Base-by-base conservation (phyloP, 2,329 filamentous ascomycete genomes). In the Xylogone sp. region DNA sequence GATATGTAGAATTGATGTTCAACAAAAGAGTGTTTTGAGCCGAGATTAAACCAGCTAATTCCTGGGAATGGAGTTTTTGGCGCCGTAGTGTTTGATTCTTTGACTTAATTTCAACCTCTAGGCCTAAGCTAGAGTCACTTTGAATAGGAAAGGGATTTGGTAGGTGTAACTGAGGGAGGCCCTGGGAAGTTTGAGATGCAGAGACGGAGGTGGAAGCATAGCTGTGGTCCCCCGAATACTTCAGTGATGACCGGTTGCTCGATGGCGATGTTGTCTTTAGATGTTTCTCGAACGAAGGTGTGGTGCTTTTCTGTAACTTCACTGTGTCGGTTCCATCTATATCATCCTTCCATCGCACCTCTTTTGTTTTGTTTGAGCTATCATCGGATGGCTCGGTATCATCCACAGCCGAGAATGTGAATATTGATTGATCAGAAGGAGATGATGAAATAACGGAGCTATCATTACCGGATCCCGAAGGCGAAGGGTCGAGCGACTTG, bases 341-440 rank as follows among this genome's bases (percentile, higher is more conserved):
- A 24, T 62, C 45, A 27, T 61, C 58, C 39, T 57, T 53, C 60
- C 57, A 60, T 16, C 57, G 57, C 16, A 62, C 58, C 21, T 47
- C 56, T 47, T 59, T 61, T 13, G 42, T 45, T 21, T 44, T 51
- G n/a, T 56, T 53, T 8, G 45, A 49, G 19, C 45, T 24, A n/a
- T 43, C 49, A 13, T 39, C 34, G 34, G 34, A 39, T 39, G 24
- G 13, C 34, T 50, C 45, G 21, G 21, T 22, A 45, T 58, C 50
- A 21, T 59, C 53, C 13, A 48, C 43, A 21, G 49, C 46, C 19
- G 57, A 59, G 6, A 56, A 54, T 13, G 49, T 52, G 2, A 48
- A 42, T 10, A 55, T 56, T 7, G 58, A 58, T 20, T 47, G 31
- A 10, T 53, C 50, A 21, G 53, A 52, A 6, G 27, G 22, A 2